phyloP scores from a whole-genome alignment of 176 grass and related monocot genomes.

The Phyllostachys edulis region DNA sequence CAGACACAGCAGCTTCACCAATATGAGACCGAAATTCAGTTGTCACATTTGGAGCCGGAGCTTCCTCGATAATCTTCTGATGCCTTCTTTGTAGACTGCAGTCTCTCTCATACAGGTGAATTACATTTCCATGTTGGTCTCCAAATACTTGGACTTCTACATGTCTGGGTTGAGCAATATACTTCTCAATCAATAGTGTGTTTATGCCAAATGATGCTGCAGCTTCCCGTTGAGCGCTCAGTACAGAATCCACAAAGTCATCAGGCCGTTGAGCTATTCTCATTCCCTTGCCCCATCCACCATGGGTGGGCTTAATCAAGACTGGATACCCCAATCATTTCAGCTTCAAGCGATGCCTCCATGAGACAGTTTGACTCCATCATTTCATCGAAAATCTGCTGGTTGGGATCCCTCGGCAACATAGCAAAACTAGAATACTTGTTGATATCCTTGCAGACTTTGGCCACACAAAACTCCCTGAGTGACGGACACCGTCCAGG shows the following conservation, averaged over 20 bases:
- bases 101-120: constrained; percentile 94
- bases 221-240: constrained; percentile 84
- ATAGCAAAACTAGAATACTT: constrained; percentile 70
- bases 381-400: constrained; percentile 85
- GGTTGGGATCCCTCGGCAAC: constrained; percentile 94
- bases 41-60: constrained; percentile 84
- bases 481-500: constrained; percentile 57
- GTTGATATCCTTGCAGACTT: constrained; percentile 78
- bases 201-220: constrained; percentile 86
- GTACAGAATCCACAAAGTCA: constrained; percentile 73
- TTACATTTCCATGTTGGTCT: constrained; percentile 86
- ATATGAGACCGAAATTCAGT: constrained; percentile 71
- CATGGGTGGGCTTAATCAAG: constrained; percentile 95
- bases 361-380: constrained; percentile 68
- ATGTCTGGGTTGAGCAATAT: constrained; percentile 91
- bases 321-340: constrained; percentile 93
- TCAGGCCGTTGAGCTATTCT: constrained; percentile 74
- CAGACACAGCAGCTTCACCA: constrained; percentile 82
- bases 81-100: constrained; percentile 97
- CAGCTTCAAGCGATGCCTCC: constrained; percentile 66
- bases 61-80: constrained; percentile 98
- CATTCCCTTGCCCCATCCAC: constrained; percentile 97
- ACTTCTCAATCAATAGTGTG: constrained; percentile 85
- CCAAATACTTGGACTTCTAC: constrained; percentile 96
- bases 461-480: constrained; percentile 82